Evolutionary conservation across 2,329 filamentous ascomycete species (phyloP).

Genomic region (Rhynchosporium agropyri): DNA sequence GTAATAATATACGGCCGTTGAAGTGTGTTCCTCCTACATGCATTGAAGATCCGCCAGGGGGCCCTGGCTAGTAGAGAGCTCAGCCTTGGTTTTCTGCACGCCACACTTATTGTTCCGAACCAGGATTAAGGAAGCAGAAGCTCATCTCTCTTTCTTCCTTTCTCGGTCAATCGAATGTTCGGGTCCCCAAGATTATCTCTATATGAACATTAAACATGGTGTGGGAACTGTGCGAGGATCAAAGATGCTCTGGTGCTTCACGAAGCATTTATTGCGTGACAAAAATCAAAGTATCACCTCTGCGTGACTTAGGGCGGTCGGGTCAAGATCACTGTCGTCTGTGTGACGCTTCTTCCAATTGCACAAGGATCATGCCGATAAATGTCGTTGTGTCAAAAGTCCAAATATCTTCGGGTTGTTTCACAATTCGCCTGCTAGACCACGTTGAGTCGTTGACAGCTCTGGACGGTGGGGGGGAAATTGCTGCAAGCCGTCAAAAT

Average conservation of each 20-base stretch:
- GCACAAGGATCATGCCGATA: slow-evolving; percentile 18
- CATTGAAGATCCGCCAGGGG: slow-evolving; percentile 20
- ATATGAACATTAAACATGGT: background rate
- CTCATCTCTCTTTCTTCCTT: background rate
- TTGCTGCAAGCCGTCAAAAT: background rate
- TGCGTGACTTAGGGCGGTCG: background rate
- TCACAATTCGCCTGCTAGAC: slow-evolving; percentile 5
- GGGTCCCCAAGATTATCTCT: background rate
- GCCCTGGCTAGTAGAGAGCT: slow-evolving; percentile 19
- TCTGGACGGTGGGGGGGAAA: slow-evolving; percentile 11
- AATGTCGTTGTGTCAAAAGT: slow-evolving; percentile 13
- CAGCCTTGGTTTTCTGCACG: slow-evolving; percentile 24
- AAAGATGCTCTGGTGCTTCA: background rate
- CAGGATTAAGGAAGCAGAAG: slow-evolving; percentile 1
- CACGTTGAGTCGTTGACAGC: slow-evolving; percentile 11
- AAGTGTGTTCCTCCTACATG: slow-evolving; percentile 19
- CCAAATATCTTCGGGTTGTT: slow-evolving; percentile 15
- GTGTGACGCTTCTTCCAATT: slow-evolving; percentile 7
- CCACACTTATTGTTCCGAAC: slow-evolving; percentile 19
- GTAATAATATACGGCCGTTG: slow-evolving; percentile 17
- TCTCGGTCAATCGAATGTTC: background rate
- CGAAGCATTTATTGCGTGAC: background rate
- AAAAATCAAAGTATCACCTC: background rate
- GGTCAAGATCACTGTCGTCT: background rate
- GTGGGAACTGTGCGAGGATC: background rate